Conservation (phyloP, 2,329 filamentous ascomycete species). For the Gliomastix tumulicola region DNA sequence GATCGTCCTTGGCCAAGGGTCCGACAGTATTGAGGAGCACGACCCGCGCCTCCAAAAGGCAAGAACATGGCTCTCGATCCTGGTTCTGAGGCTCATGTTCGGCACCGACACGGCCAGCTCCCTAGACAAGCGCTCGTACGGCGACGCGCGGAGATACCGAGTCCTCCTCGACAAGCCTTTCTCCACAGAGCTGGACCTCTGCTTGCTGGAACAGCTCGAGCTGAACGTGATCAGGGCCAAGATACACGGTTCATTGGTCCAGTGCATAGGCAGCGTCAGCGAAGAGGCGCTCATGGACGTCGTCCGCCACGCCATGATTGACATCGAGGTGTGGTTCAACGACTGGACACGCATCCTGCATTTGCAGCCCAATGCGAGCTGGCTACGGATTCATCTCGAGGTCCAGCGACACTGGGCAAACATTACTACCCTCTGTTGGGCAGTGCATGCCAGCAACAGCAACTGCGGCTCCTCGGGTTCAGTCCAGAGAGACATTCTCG, state of each 20-base stretch:
- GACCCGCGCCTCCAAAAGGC: conserved; percentile 13
- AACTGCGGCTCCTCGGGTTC: conserved; percentile 18
- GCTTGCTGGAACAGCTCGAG: conserved; percentile 44
- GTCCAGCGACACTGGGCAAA: conserved; percentile 47
- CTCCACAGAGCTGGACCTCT: conserved; percentile 40
- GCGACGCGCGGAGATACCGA: conserved; percentile 36
- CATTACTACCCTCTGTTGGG: conserved; percentile 43
- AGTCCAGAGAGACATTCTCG: conserved; percentile 35
- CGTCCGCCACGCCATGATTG: conserved; percentile 35
- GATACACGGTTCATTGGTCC: neutral
- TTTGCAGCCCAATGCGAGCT: conserved; percentile 16
- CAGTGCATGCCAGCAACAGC: conserved; percentile 15
- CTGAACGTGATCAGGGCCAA: conserved; percentile 19
- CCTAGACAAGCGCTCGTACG: conserved; percentile 21
- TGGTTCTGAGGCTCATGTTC: conserved; percentile 44
- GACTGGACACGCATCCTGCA: conserved; percentile 18
- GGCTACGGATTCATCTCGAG: conserved; percentile 34
- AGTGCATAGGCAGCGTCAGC: conserved; percentile 11
- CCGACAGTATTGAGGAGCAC: conserved; percentile 11
- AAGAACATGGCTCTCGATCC: conserved; percentile 43
- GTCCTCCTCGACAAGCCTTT: conserved; percentile 32
- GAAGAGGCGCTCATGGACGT: conserved; percentile 29
- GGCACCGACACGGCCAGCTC: conserved; percentile 26
- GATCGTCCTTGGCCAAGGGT: conserved; percentile 1
- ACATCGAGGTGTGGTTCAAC: conserved; percentile 41